Evolutionary conservation across 805 yeast genomes (phyloP).

Genomic region (Tetrapisispora taiwanensis): DNA sequence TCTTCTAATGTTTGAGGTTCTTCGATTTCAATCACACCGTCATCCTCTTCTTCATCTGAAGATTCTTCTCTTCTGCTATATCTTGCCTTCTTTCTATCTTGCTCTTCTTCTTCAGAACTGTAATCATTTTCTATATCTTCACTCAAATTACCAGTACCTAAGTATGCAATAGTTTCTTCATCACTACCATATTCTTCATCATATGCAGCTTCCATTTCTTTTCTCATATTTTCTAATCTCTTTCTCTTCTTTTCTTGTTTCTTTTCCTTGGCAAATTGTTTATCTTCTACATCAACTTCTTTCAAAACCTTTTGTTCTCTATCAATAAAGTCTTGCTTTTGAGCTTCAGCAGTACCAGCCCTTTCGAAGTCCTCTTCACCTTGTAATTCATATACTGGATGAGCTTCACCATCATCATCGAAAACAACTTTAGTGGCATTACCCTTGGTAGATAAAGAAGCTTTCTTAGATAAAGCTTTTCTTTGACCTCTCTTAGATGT

Average conservation of each 20-base stretch:
- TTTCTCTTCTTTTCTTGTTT: slow-evolving; percentile 80
- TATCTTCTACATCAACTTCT: slow-evolving; percentile 67
- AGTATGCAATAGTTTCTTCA: slow-evolving; percentile 22
- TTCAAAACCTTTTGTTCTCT: slow-evolving; percentile 64
- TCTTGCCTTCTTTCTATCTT: slow-evolving; percentile 22
- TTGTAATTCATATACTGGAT: slow-evolving; percentile 82
- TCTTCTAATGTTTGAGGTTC: slow-evolving; percentile 90
- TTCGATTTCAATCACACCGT: slow-evolving; percentile 57
- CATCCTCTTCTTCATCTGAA: slow-evolving; percentile 14
- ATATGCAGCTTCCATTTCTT: slow-evolving; percentile 32
- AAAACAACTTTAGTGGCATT: slow-evolving; percentile 71
- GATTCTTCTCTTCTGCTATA: not conserved
- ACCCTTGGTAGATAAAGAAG: slow-evolving; percentile 48
- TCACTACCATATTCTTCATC: slow-evolving; percentile 17
- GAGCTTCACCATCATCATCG: slow-evolving; percentile 92
- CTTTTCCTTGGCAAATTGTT: slow-evolving; percentile 63
- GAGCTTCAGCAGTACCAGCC: slow-evolving; percentile 55
- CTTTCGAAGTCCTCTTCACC: slow-evolving; percentile 78
- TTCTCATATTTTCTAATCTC: slow-evolving; percentile 69
- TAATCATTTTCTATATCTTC: slow-evolving; percentile 34
- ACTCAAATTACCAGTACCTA: slow-evolving; percentile 28
- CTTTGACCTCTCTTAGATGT: slow-evolving; percentile 78
- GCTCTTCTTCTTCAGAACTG: slow-evolving; percentile 18
- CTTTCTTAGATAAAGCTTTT: slow-evolving; percentile 80
- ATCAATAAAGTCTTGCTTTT: slow-evolving; percentile 55